Evolutionary conservation across 2,329 filamentous ascomycete species (phyloP).

Genomic region (Didymella glomerata): DNA sequence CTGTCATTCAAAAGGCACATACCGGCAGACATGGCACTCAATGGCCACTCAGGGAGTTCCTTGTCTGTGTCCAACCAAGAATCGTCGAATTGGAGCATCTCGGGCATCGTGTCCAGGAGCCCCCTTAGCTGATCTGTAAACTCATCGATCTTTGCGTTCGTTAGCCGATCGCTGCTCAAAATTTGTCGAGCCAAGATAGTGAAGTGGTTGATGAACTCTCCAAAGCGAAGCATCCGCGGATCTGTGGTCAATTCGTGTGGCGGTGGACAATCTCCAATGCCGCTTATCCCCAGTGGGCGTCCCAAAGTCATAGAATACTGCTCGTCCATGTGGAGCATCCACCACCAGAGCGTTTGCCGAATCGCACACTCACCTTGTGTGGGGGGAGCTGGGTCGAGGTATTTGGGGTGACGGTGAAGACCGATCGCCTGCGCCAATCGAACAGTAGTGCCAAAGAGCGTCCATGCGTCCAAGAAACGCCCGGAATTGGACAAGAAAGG

Average conservation of each 20-base stretch:
- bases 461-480: slow-evolving; percentile 61
- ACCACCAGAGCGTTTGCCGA: slow-evolving; percentile 60
- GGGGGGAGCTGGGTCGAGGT: slow-evolving; percentile 54
- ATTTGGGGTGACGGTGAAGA: slow-evolving; percentile 59
- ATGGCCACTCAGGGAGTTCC: slow-evolving; percentile 57
- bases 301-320: slow-evolving; percentile 61
- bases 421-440: slow-evolving; percentile 60
- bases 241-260: slow-evolving; percentile 57
- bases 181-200: slow-evolving; percentile 60
- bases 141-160: slow-evolving; percentile 56
- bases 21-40: slow-evolving; percentile 58
- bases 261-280: slow-evolving; percentile 59
- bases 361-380: slow-evolving; percentile 53
- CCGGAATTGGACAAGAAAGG: slow-evolving; percentile 60
- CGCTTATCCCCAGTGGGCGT: slow-evolving; percentile 59
- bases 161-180: slow-evolving; percentile 55
- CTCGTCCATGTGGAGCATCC: slow-evolving; percentile 62
- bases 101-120: slow-evolving; percentile 58
- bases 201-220: slow-evolving; percentile 58
- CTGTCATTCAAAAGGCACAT: slow-evolving; percentile 28
- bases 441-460: slow-evolving; percentile 59
- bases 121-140: slow-evolving; percentile 56
- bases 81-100: slow-evolving; percentile 57
- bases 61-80: slow-evolving; percentile 54
- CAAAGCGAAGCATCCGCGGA: slow-evolving; percentile 54